Evolutionary conservation across 2,329 filamentous ascomycete genomes (phyloP), one percentile per base, ranked within the genome.

Genomic region (Ceratocystis harringtonii): DNA sequence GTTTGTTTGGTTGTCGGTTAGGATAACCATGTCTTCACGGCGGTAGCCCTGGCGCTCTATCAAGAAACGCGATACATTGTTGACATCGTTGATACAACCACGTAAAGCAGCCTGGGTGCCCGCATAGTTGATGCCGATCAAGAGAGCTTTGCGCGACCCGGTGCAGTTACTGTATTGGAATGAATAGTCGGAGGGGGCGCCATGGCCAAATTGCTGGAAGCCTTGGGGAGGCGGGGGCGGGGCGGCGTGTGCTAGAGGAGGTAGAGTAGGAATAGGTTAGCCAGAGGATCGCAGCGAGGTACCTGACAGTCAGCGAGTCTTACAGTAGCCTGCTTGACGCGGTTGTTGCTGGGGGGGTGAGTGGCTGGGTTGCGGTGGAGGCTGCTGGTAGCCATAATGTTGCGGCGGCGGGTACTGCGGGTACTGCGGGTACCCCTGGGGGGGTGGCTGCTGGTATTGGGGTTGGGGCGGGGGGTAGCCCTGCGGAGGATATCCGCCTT

Each of bases 131-230:
- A 84, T 84, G 62, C 82, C 82, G 67, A 83, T 82, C 60, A 83
- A 73, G 48, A 83, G 74, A 10, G 81, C 81, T 73, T 83, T 83
- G 73, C 92, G 81, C 71, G 86, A 84, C 60, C 92, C 92, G 4
- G 88, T 95, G 74, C 92, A 97, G 70, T 87, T 87, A 60, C 91
- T 96, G 76, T 96, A 96, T 75, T 92, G 89, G 76, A 92, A 97
- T 57, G 80, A 84, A 75, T 96, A 96, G 71, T 81, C 81, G 69
- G 84, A 80, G 19, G 91, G 91, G 15, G 92, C 91, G 66, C 90
- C 91, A 68, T 85, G 80, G 65, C 91, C 89, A 72, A 94, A 94
- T 68, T 81, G 79, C 73, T 92, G 88, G 69, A 86, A 80, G 64
- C 81, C 77, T 66, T 79, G 74, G 19, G 88, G 87, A 6, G 89